Evolutionary conservation across 371 early-diverging fungal species (phyloP).

Genomic region (Mucor velutinosus): DNA sequence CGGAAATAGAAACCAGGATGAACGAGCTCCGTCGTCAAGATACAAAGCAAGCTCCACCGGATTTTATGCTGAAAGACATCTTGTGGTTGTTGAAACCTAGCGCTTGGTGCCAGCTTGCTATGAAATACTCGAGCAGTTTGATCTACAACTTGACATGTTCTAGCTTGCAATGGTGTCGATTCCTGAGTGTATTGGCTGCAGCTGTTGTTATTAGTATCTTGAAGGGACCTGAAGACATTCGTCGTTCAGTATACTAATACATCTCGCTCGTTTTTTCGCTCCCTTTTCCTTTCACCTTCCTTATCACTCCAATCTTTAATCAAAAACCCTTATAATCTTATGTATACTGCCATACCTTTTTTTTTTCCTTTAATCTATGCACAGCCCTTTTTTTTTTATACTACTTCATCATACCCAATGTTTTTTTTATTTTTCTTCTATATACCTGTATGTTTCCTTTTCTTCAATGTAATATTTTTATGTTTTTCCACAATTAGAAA

Average conservation of each 20-base stretch:
- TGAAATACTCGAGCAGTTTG: not conserved
- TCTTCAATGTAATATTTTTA: not conserved
- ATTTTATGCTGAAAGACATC: not conserved
- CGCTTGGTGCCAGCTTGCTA: conserved; percentile 19
- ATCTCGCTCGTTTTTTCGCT: not conserved
- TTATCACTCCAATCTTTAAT: not conserved
- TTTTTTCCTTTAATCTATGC: conserved; percentile 4
- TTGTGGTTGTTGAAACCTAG: conserved; percentile 2
- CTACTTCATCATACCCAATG: not conserved
- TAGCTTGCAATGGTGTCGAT: conserved; percentile 62
- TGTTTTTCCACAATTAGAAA: not conserved
- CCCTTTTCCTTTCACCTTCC: not conserved
- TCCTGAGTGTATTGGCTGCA: conserved; percentile 55
- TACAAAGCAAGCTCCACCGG: not conserved
- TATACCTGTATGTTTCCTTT: not conserved
- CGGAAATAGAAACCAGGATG: conserved; percentile 29
- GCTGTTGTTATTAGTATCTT: conserved; percentile 57
- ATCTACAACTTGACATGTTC: conserved; percentile 18
- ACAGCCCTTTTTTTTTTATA: not conserved
- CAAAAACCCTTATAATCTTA: conserved; percentile 2
- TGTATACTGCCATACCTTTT: conserved; percentile 7
- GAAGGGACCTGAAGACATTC: conserved; percentile 59
- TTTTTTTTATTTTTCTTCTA: not conserved
- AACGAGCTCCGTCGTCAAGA: conserved; percentile 25
- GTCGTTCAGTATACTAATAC: not conserved